Conservation (phyloP, 2,329 filamentous ascomycete species). For the Amauroascus niger region DNA sequence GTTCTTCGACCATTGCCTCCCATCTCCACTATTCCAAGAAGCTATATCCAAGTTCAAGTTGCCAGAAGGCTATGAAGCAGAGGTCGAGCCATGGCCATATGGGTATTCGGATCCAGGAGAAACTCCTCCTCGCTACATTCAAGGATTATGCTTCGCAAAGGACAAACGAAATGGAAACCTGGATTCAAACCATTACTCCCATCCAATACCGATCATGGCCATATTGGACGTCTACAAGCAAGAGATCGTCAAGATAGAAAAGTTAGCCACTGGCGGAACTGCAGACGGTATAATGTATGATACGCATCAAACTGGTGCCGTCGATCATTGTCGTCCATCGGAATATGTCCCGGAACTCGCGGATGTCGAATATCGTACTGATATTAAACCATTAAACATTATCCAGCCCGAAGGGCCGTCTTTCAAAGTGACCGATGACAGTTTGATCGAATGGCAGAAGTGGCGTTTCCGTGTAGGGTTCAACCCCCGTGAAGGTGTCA, state of each 20-base stretch:
- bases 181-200: conserved; percentile 55
- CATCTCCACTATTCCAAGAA: conserved; percentile 45
- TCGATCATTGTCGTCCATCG: conserved; percentile 43
- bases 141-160: conserved; percentile 46
- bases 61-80: conserved; percentile 47
- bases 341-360: conserved; percentile 48
- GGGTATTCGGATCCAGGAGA: conserved; percentile 43
- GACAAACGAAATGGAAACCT: conserved; percentile 39
- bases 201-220: conserved; percentile 50
- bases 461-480: conserved; percentile 60
- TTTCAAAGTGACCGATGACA: conserved; percentile 47
- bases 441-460: conserved; percentile 51
- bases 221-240: conserved; percentile 50
- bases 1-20: conserved; percentile 42
- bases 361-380: conserved; percentile 39
- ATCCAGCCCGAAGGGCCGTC: conserved; percentile 57
- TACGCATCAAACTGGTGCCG: conserved; percentile 38
- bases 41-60: conserved; percentile 44
- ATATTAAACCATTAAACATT: conserved; percentile 58
- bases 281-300: conserved; percentile 40
- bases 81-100: conserved; percentile 50
- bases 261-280: conserved; percentile 44
- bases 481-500: conserved; percentile 58
- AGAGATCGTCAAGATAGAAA: conserved; percentile 49
- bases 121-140: conserved; percentile 44